Evolutionary conservation across 768 basidiomycete genomes (phyloP).

Genomic region (Termitomyces sp.): DNA sequence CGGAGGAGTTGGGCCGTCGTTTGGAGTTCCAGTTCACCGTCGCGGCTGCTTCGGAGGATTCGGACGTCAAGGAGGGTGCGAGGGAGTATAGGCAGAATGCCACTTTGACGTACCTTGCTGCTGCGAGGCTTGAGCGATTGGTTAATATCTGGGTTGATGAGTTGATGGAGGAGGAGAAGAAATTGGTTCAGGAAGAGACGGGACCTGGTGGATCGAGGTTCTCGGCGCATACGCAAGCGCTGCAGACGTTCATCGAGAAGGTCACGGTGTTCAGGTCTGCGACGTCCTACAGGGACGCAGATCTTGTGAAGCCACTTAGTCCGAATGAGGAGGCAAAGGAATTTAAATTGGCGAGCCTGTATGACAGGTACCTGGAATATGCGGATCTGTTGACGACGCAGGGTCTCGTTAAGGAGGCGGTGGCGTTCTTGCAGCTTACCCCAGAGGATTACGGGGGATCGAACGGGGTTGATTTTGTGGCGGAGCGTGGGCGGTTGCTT

Average conservation of each 20-base stretch:
- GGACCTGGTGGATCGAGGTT: slow-evolving; percentile 51
- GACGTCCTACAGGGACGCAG: slow-evolving; percentile 71
- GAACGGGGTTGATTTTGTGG: slow-evolving; percentile 31
- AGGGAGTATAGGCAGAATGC: slow-evolving; percentile 75
- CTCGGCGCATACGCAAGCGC: slow-evolving; percentile 75
- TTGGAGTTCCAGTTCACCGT: slow-evolving; percentile 82
- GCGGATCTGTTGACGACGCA: slow-evolving; percentile 88
- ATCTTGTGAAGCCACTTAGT: slow-evolving; percentile 42
- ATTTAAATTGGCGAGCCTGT: slow-evolving; percentile 81
- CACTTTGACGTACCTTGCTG: slow-evolving; percentile 89
- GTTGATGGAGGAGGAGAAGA: slow-evolving; percentile 77
- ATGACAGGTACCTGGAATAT: slow-evolving; percentile 95
- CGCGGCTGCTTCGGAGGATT: slow-evolving; percentile 42
- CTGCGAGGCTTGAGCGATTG: slow-evolving; percentile 80
- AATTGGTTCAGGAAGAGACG: slow-evolving; percentile 35
- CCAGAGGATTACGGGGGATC: slow-evolving; percentile 75
- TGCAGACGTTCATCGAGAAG: slow-evolving; percentile 96
- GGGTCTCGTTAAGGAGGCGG: slow-evolving; percentile 82
- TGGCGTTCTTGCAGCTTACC: slow-evolving; percentile 71
- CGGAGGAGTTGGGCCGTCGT: slow-evolving; percentile 87
- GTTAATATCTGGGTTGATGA: slow-evolving; percentile 92
- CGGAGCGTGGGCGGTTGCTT: slow-evolving; percentile 34
- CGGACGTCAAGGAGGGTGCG: slow-evolving; percentile 36
- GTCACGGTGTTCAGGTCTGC: slow-evolving; percentile 92
- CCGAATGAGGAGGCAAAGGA: slow-evolving; percentile 46